These are phyloP conservation scores for Irpex rosettiformis DNA, from an alignment of 1,284 basidiomycete genomes.

Conservation along the genomic window DNA sequence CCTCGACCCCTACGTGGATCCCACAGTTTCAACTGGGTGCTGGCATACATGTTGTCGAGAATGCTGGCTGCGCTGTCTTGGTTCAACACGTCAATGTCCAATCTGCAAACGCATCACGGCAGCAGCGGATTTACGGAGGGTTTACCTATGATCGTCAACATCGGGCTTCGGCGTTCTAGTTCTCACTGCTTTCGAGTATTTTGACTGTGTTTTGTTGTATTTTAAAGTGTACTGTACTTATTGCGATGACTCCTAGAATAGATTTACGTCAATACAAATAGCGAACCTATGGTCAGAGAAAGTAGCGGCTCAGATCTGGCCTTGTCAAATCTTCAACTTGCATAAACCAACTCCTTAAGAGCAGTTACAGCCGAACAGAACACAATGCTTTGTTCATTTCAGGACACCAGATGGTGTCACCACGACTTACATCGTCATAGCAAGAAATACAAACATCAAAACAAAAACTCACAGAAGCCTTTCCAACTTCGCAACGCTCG, in stretches of 20 bases:
- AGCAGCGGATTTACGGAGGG: slow-evolving; percentile 63
- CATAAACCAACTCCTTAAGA: slow-evolving; percentile 46
- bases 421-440: slow-evolving; percentile 70
- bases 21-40: slow-evolving; percentile 78
- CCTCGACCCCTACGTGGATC: slow-evolving; percentile 70
- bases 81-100: slow-evolving; percentile 76
- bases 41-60: slow-evolving; percentile 81
- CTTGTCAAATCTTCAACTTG: slow-evolving; percentile 60
- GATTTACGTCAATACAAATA: background rate
- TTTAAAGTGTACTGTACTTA: too few species aligned
- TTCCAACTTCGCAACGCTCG: background rate
- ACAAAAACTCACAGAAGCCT: slow-evolving; percentile 4
- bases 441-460: slow-evolving; percentile 10
- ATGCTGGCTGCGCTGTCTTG: slow-evolving; percentile 77
- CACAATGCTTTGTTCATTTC: slow-evolving; percentile 13
- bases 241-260: slow-evolving; percentile 2
- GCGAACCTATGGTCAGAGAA: background rate
- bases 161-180: slow-evolving; percentile 5
- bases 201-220: too few species aligned
- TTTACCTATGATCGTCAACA: slow-evolving; percentile 49
- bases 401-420: slow-evolving; percentile 37
- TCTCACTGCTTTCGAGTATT: slow-evolving; percentile 3
- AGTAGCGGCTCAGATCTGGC: slow-evolving; percentile 68
- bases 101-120: slow-evolving; percentile 81
- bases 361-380: slow-evolving; percentile 43